phyloP scores from a whole-genome alignment of 805 yeast species.

The Saccharomycopsis babjevae region DNA sequence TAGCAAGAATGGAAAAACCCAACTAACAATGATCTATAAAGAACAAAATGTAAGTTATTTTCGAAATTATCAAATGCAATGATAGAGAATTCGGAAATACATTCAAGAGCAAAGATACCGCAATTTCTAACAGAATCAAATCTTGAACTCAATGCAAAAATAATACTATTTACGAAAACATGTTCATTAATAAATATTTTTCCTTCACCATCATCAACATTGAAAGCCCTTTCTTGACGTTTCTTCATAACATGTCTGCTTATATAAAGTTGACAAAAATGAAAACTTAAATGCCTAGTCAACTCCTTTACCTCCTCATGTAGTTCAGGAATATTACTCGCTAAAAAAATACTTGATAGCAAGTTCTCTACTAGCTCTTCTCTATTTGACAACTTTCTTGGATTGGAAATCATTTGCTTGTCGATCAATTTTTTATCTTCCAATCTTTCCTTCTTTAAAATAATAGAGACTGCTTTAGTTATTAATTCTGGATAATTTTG shows the following conservation, averaged over 20 bases:
- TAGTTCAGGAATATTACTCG: conserved; percentile 66
- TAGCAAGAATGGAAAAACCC: conserved; percentile 85
- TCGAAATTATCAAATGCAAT: conserved; percentile 58
- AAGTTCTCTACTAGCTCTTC: conserved; percentile 57
- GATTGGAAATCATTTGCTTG: conserved; percentile 37
- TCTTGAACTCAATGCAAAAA: conserved; percentile 72
- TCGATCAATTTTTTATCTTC: conserved; percentile 29
- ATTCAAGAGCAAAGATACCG: conserved; percentile 58
- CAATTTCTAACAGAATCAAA: conserved; percentile 56
- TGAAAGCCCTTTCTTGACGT: conserved; percentile 58
- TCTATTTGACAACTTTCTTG: conserved; percentile 42
- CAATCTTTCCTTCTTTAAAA: conserved; percentile 28
- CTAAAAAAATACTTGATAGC: conserved; percentile 60
- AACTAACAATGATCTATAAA: conserved; percentile 64
- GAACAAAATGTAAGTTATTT: conserved; percentile 59
- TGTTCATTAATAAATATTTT: conserved; percentile 56
- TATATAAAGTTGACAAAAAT: conserved; percentile 67
- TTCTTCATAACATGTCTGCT: conserved; percentile 64
- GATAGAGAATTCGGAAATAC: conserved; percentile 42
- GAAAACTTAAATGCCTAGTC: conserved; percentile 61
- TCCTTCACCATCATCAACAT: conserved; percentile 75
- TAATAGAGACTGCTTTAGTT: conserved; percentile 37
- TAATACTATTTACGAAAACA: conserved; percentile 62
- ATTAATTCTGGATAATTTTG: conserved; percentile 34
- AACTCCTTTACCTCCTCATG: conserved; percentile 55